Base-by-base conservation (phyloP, 352 stramenopile species). In the Pythium graminicola region DNA sequence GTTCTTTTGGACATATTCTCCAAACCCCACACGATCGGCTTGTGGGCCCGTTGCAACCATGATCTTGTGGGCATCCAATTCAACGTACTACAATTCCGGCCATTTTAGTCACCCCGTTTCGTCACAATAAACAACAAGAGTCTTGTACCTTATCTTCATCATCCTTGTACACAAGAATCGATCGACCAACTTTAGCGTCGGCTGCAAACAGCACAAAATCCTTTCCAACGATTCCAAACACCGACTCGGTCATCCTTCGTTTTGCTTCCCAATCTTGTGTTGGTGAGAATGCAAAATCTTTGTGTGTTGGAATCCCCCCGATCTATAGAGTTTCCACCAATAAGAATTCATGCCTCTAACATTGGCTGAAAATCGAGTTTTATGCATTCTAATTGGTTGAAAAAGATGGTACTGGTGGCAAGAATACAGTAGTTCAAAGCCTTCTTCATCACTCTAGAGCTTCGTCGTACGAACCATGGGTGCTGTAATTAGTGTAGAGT, bases 91-190 rank as follows among this genome's bases (percentile, higher is more conserved):
- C 10, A 11, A 9, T 56, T 10, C 28, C 20, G 10, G 19, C 40
- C 3, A 19, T 14, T 27, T 46, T 43, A 41, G 50, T 35, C 27
- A 20, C 16, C 11, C 40, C 24, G 17, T 41, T 31, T 24, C 26
- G 6, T 26, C 16, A 41, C n/a, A 22, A 17, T 14, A 8, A 22
- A 8, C 16, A 27, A 22, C 3, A 44, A 26, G 13, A 7, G 27
- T 10, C 55, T n/a, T n/a, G 62, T 59, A 96, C 88, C 75, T 97
- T 97, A 64, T 97, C 88, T 67, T 95, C 79, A 52, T 96, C 83
- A 54, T 92, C 88, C 60, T 96, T 94, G 77, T 96, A 97, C 42
- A 97, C 86, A 44, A 97, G 69, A 58, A 97, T 96, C 26, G 86
- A 96, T 55, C 86, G 85, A 57, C 56, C 87, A 29, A 94, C 85